Conservation (phyloP, 1,284 basidiomycete genomes). For the Austroboletus niveus region DNA sequence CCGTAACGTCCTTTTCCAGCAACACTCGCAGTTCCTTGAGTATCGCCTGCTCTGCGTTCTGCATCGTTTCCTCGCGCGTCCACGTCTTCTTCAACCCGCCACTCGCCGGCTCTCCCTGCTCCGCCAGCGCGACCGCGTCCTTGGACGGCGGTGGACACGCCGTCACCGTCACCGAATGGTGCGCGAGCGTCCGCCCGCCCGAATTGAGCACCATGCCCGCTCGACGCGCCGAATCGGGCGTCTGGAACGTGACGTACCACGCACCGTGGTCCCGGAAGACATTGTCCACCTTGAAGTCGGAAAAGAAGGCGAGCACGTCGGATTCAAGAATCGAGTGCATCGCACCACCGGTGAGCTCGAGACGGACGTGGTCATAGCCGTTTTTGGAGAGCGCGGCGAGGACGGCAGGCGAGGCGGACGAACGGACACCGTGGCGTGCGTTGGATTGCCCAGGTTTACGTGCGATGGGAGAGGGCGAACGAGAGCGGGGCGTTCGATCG, state of each 20-base stretch:
- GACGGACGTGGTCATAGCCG: conserved; percentile 60
- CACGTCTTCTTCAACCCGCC: conserved; percentile 38
- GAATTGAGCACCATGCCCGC: conserved; percentile 56
- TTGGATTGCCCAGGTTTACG: conserved; percentile 37
- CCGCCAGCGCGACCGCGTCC: conserved; percentile 30
- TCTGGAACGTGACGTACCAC: conserved; percentile 70
- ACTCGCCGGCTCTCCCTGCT: conserved; percentile 44
- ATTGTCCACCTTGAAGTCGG: conserved; percentile 63
- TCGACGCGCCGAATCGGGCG: conserved; percentile 56
- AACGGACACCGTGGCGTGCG: conserved; percentile 33
- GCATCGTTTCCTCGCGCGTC: conserved; percentile 59
- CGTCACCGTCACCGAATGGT: conserved; percentile 57
- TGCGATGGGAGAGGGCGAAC: conserved; percentile 48
- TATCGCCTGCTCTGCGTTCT: conserved; percentile 60
- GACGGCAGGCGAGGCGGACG: conserved; percentile 50
- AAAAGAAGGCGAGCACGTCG: conserved; percentile 59
- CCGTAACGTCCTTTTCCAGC: conserved; percentile 70
- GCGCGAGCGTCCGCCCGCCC: conserved; percentile 50
- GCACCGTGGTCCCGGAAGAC: conserved; percentile 66
- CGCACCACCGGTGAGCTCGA: conserved; percentile 51
- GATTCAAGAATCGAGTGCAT: conserved; percentile 57
- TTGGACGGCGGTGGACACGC: conserved; percentile 51
- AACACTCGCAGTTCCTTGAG: conserved; percentile 57
- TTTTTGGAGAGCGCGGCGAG: conserved; percentile 57
- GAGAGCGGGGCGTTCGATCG: conserved; percentile 32